Evolutionary conservation across 768 basidiomycete species (phyloP), one percentile per base, ranked within the genome.

Genomic region (Hericium coralloides): DNA sequence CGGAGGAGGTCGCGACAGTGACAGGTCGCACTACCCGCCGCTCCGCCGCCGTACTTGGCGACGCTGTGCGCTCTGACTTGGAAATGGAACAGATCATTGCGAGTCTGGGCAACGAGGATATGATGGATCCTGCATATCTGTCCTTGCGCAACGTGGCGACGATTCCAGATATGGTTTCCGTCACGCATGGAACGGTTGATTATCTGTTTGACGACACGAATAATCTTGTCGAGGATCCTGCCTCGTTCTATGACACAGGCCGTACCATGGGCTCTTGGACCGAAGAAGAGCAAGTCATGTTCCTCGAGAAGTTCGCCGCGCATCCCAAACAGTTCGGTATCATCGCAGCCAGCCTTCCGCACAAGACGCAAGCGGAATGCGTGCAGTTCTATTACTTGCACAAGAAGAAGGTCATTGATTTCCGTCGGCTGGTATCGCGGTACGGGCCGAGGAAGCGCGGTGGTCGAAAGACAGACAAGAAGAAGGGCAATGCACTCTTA

Each of bases 61-160:
- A 97, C 69, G 85, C 91, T 14, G 94, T 94, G 15, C 86, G 92
- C 4, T 93, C 94, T 17, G 95, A 98, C 70, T 79, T 95, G 56
- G 95, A 98, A 74, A 94, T 97, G 84, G 91, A 97, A 65, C 92
- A 94, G 71, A 93, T 98, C 66, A 89, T 98, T 57, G 92, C 92
- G n/a, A 91, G 87, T 65, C 74, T 97, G 41, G 93, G 92, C 23
- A 89, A 87, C 63, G 92, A 95, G 60, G 94, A 95, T 58, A 83
- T 91, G 31, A 90, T 87, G n/a, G 94, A 98, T 70, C 92, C 95
- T 0, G 88, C 82, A 60, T 82, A 89, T 59, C 83, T 97, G n/a
- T 89, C 92, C 4, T 74, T 84, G 55, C 79, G 82, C 60, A 97
- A 97, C 60, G 79, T 92, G 37, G 95, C 95, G 17, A 80, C 73